A percentile compares a stretch with the other conserved stretches of the same genome.
Evolutionary conservation across 345 rosid species (phyloP).

Genomic region (Gossypium ekmanianum): DNA sequence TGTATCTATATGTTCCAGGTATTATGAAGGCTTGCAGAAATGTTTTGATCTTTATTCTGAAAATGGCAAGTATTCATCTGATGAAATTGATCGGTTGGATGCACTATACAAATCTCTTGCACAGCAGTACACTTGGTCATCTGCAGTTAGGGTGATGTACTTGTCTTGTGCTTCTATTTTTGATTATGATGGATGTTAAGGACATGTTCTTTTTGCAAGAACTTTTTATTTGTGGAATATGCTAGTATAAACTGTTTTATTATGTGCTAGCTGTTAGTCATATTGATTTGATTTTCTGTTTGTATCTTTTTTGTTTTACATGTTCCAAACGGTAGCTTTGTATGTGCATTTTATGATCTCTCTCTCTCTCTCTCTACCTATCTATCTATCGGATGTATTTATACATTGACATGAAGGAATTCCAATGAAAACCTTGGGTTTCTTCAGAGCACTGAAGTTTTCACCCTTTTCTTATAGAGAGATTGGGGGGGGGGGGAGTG

Average conservation of each 20-base stretch:
- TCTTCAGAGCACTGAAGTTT: not conserved
- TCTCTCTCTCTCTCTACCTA: not conserved
- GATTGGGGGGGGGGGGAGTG: not conserved
- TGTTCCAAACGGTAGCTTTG: not conserved
- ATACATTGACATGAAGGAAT: not conserved
- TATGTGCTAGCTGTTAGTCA: not conserved
- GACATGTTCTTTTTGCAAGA: not conserved
- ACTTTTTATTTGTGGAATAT: not conserved
- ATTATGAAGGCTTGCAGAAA: slow-evolving; percentile 88
- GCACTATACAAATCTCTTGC: slow-evolving; percentile 71
- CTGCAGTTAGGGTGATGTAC: slow-evolving; percentile 84
- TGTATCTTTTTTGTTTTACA: not conserved
- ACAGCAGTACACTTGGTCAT: slow-evolving; percentile 74
- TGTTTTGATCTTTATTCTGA: slow-evolving; percentile 66
- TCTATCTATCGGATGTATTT: not conserved
- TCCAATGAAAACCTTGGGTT: not conserved
- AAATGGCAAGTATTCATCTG: slow-evolving; percentile 58
- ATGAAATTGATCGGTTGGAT: slow-evolving; percentile 71
- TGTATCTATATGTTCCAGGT: slow-evolving; percentile 42
- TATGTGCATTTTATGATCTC: not conserved
- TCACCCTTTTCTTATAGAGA: not conserved
- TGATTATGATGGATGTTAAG: slow-evolving; percentile 7
- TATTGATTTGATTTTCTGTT: not conserved
- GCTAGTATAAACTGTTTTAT: not conserved
- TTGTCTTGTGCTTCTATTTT: not conserved